These are phyloP conservation scores for Pichia cactophila DNA, from an alignment of 1,139 yeast species.

Conservation along the genomic window DNA sequence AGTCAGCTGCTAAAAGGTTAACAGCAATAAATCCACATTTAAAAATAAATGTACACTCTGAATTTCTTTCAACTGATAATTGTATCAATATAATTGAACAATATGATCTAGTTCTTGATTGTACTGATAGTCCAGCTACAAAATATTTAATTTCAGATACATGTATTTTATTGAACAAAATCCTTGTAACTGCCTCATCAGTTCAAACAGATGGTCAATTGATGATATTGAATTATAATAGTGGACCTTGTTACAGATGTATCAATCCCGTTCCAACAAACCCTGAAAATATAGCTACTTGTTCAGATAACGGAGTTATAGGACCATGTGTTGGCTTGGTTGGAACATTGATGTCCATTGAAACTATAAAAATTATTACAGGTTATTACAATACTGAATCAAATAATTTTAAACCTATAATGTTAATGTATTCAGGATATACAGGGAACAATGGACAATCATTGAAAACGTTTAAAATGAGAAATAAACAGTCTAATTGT, in stretches of 20 bases:
- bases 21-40: constrained; percentile 61
- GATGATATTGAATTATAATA: constrained; percentile 58
- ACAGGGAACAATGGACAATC: constrained; percentile 46
- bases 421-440: constrained; percentile 66
- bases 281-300: constrained; percentile 71
- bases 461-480: constrained; percentile 70
- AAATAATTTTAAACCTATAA: constrained; percentile 51
- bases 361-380: constrained; percentile 67
- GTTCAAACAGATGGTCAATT: constrained; percentile 88
- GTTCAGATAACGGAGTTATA: constrained; percentile 91
- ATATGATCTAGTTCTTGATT: constrained; percentile 78
- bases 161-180: constrained; percentile 57
- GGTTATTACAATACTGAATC: constrained; percentile 35
- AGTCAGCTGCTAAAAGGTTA: constrained; percentile 59
- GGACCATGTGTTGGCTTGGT: constrained; percentile 94
- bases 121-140: constrained; percentile 89
- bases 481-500: constrained; percentile 58
- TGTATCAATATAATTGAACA: constrained; percentile 54
- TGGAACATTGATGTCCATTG: constrained; percentile 86
- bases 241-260: constrained; percentile 93
- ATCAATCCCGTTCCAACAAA: constrained; percentile 89
- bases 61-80: constrained; percentile 46
- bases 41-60: constrained; percentile 42
- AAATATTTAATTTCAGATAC: constrained; percentile 85
- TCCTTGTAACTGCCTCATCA: constrained; percentile 90